phyloP scores from a whole-genome alignment of 768 basidiomycete species.

The Pleurotus pulmonarius region DNA sequence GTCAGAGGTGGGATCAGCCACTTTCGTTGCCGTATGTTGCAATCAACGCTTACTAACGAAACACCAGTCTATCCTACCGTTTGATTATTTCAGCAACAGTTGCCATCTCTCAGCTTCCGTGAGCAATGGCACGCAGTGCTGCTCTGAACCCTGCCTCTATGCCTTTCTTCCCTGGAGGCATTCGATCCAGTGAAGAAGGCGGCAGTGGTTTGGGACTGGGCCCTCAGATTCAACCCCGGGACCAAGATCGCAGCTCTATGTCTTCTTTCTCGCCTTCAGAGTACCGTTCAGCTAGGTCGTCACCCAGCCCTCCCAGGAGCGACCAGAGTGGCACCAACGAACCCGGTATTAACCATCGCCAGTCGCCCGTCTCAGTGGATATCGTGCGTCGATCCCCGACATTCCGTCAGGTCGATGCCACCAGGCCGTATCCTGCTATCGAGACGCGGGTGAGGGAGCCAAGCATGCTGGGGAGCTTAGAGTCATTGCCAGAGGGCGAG shows the following conservation, averaged over 20 bases:
- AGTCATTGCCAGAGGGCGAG: slow-evolving; percentile 52
- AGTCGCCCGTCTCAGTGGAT: slow-evolving; percentile 33
- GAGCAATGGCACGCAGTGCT: slow-evolving; percentile 69
- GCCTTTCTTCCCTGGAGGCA: slow-evolving; percentile 78
- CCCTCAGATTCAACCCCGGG: slow-evolving; percentile 42
- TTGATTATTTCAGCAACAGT: slow-evolving; percentile 34
- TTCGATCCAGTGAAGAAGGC: slow-evolving; percentile 53
- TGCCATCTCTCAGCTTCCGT: slow-evolving; percentile 25
- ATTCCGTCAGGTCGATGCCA: slow-evolving; percentile 41
- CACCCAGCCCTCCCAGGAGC: slow-evolving; percentile 58
- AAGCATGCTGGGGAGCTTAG: slow-evolving; percentile 46
- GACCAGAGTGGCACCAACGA: slow-evolving; percentile 25
- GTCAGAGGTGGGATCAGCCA: slow-evolving; percentile 24
- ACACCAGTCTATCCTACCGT: slow-evolving; percentile 25
- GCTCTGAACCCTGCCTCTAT: slow-evolving; percentile 78
- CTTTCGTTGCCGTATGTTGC: slow-evolving; percentile 12
- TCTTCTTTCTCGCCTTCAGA: slow-evolving; percentile 63
- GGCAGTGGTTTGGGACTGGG: slow-evolving; percentile 39
- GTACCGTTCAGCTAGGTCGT: slow-evolving; percentile 63
- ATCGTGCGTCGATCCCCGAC: slow-evolving; percentile 42
- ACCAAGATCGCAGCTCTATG: slow-evolving; percentile 44
- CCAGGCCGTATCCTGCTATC: slow-evolving; percentile 34
- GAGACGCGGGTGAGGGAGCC: slow-evolving; percentile 43
- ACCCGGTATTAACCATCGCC: slow-evolving; percentile 22
- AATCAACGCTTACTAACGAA: slow-evolving; percentile 14